phyloP scores from a whole-genome alignment of 257 asterid species.

The Solanum habrochaites region DNA sequence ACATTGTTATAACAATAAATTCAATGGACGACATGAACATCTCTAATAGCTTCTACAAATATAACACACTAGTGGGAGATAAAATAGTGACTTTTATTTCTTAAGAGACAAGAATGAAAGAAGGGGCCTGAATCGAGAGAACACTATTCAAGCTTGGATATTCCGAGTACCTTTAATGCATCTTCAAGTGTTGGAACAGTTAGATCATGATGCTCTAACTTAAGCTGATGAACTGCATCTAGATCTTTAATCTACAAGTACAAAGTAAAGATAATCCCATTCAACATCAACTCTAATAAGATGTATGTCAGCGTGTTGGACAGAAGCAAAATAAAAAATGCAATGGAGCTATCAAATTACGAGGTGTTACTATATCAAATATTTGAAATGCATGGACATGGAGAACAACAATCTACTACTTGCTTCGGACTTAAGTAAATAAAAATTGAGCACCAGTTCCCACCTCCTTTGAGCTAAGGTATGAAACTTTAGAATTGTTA shows the following conservation, averaged over 20 bases:
- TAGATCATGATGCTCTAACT: slow-evolving; percentile 39
- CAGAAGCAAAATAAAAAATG: background rate
- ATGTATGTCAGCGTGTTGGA: background rate
- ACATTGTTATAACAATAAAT: background rate
- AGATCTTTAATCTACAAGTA: slow-evolving; percentile 58
- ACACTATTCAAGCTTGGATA: background rate
- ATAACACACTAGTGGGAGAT: background rate
- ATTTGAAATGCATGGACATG: background rate
- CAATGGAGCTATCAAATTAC: background rate
- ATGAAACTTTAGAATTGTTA: slow-evolving; percentile 60
- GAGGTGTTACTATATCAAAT: background rate
- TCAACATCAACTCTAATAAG: background rate
- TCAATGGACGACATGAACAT: background rate
- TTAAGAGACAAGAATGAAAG: background rate
- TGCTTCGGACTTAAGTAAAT: background rate
- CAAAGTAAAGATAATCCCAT: slow-evolving; percentile 18
- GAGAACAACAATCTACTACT: background rate
- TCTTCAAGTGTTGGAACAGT: slow-evolving; percentile 68
- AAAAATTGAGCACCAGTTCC: background rate
- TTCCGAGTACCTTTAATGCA: slow-evolving; percentile 51
- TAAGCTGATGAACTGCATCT: slow-evolving; percentile 32
- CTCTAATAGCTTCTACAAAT: background rate
- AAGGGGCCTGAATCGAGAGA: background rate
- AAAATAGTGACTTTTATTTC: background rate
- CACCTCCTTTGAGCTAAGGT: slow-evolving; percentile 76